Evolutionary conservation across 2,329 filamentous ascomycete genomes (phyloP).

Genomic region (Sclerotinia trifoliorum): DNA sequence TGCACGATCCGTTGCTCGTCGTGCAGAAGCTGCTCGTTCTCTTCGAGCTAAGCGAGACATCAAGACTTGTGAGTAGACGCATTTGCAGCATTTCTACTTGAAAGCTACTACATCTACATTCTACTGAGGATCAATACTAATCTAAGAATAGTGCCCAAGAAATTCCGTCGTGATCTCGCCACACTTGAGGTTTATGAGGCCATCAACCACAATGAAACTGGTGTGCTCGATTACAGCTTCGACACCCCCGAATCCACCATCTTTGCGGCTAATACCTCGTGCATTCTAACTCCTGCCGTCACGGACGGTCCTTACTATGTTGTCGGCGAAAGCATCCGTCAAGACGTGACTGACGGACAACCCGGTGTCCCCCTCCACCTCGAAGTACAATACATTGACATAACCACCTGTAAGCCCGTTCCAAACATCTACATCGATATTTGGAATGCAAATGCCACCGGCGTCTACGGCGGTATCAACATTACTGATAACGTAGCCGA

Average conservation of each 20-base stretch:
- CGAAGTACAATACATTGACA: slow-evolving; percentile 54
- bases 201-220: slow-evolving; percentile 24
- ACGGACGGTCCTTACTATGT: slow-evolving; percentile 53
- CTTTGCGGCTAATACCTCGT: slow-evolving; percentile 47
- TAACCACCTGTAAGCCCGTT: slow-evolving; percentile 42
- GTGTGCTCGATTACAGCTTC: slow-evolving; percentile 19
- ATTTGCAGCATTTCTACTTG: background rate
- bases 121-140: background rate
- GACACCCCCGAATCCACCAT: slow-evolving; percentile 23
- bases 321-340: slow-evolving; percentile 43
- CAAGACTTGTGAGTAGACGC: background rate
- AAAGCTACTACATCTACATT: background rate
- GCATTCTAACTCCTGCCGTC: slow-evolving; percentile 51
- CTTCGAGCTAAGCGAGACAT: slow-evolving; percentile 18
- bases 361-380: slow-evolving; percentile 49
- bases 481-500: slow-evolving; percentile 22
- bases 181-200: slow-evolving; percentile 19
- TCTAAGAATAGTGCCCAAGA: slow-evolving; percentile 16
- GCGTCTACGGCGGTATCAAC: slow-evolving; percentile 43
- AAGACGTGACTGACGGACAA: slow-evolving; percentile 49
- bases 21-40: slow-evolving; percentile 37
- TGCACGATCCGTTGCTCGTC: slow-evolving; percentile 39
- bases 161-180: slow-evolving; percentile 22
- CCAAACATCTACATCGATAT: slow-evolving; percentile 40
- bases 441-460: slow-evolving; percentile 45